Conservation (phyloP, 2,329 filamentous ascomycete species). For the Dothistroma pini region DNA sequence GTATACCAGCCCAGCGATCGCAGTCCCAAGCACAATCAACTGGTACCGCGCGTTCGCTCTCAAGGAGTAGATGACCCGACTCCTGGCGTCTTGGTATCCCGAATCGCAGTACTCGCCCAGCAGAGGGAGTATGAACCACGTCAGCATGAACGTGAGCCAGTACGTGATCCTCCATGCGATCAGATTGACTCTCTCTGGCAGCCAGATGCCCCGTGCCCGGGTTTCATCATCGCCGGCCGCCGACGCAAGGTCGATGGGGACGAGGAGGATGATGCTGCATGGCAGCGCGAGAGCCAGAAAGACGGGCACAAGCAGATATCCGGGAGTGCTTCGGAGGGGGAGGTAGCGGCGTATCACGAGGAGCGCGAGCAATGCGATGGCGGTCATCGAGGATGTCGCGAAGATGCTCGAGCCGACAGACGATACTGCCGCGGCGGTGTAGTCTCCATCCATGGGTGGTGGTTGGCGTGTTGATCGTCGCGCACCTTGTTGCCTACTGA, state of each 20-base stretch:
- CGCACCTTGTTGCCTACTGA: neutral
- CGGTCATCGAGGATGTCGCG: slow-evolving; percentile 65
- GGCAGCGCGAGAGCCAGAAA: slow-evolving; percentile 95
- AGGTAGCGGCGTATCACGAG: slow-evolving; percentile 86
- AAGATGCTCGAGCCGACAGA: slow-evolving; percentile 79
- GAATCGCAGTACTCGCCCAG: slow-evolving; percentile 94
- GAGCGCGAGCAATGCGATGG: slow-evolving; percentile 72
- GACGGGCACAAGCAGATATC: slow-evolving; percentile 84
- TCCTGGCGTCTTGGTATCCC: slow-evolving; percentile 82
- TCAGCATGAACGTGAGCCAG: slow-evolving; percentile 93
- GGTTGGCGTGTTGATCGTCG: neutral
- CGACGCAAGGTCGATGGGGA: slow-evolving; percentile 93
- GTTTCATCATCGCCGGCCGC: slow-evolving; percentile 48
- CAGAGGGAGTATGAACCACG: slow-evolving; percentile 92
- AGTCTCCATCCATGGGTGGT: slow-evolving; percentile 3
- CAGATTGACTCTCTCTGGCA: slow-evolving; percentile 71
- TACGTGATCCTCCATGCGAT: slow-evolving; percentile 94
- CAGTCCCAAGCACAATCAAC: slow-evolving; percentile 68
- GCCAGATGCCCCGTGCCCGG: slow-evolving; percentile 73
- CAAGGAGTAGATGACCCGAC: slow-evolving; percentile 77
- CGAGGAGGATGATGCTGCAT: slow-evolving; percentile 82
- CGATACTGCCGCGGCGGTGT: slow-evolving; percentile 44
- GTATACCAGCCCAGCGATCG: slow-evolving; percentile 72
- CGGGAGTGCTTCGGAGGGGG: slow-evolving; percentile 83
- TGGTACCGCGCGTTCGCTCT: slow-evolving; percentile 87